Evolutionary conservation across 2,329 filamentous ascomycete species (phyloP), one percentile per base, ranked within the genome.

Genomic region (Penicillium sp.): DNA sequence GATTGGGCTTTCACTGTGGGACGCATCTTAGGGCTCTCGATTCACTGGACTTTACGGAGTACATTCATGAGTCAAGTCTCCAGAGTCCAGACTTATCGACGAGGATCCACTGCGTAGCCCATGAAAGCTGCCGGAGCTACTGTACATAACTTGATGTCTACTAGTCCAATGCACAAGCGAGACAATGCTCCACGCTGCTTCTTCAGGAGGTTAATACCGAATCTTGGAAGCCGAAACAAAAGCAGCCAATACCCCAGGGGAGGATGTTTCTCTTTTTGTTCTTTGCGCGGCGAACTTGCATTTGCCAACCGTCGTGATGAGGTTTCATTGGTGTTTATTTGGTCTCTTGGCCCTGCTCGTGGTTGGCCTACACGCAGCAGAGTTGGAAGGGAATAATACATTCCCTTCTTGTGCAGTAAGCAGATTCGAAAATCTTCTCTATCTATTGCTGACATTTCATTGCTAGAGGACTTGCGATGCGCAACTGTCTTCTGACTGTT

Each of bases 321-420:
- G 57, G 55, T 11, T 38, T 38, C 34, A 52, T 37, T 20, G 45
- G 8, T 56, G 28, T 34, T 7, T 63, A 41, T 47, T 55, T 11
- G n/a, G 47, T n/a, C n/a, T 51, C 11, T 39, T 60, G 8, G 57
- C 62, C 35, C 48, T 63, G 39, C 35, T 58, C 22, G 22, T 55
- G 28, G 48, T 47, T 12, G 52, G 52, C 2, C 31, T 58, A 4
- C 54, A 51, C 4, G 62, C 57, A 37, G 20, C 43, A 22, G 48
- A 28, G 1, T 50, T 28, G 8, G 25, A 45, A 43, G 28, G 35
- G 4, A 52, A 25, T 11, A 34, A 37, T 11, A 34, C 34, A 10
- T 60, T 64, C 14, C 57, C 62, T n/a, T 58, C 62, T 31, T 64
- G 62, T 31, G 25, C 60, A 6, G 62, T 64, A 51, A 7, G 57